Evolutionary conservation across 441 rosid genomes (phyloP), one percentile per base, ranked within the genome.

Genomic region (Biscutella auriculata): DNA sequence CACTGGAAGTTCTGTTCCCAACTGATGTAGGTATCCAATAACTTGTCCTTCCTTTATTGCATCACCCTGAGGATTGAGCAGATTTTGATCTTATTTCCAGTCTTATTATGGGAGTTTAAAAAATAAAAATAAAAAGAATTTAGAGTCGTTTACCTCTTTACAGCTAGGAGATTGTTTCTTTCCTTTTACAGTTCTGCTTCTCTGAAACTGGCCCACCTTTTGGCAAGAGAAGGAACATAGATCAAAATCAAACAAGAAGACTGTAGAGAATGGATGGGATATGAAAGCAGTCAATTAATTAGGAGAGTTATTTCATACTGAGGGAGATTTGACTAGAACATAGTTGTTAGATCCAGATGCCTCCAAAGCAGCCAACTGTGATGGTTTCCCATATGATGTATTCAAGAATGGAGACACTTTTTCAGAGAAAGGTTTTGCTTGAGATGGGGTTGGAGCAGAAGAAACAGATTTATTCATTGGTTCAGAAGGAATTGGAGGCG

Each of bases 151-250:
- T 76, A 92, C 98, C 92, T 82, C 95, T 67, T 82, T 83, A 53
- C 77, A 84, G 73, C 51, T 69, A 28, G 87, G 98, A 57, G 85
- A 72, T 57, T 74, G 88, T 65, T 68, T 79, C 76, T 76, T 84
- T 63, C 90, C 97, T 77, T 92, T 88, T 19, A 80, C 53, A 44
- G 80, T 78, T 73, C 85, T 83, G 76, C 79, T 79, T 60, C 92
- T 80, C 55, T 76, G 78, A 78, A 88, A 92, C 63, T 83, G 53
- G n/a, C 98, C 97, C 70, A 92, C 97, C 95, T 69, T 10, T 69
- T 30, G 71, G 61, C 39, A 40, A 57, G 57, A 42, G 48, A 54
- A 46, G 70, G 29, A 34, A 43, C 51, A 32, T 30, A 49, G 21
- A 32, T 19, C 23, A 57, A 13, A 45, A 19, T 30, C 40, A 43